Conservation (phyloP, 1,284 basidiomycete species). For the Marasmius fiardii region DNA sequence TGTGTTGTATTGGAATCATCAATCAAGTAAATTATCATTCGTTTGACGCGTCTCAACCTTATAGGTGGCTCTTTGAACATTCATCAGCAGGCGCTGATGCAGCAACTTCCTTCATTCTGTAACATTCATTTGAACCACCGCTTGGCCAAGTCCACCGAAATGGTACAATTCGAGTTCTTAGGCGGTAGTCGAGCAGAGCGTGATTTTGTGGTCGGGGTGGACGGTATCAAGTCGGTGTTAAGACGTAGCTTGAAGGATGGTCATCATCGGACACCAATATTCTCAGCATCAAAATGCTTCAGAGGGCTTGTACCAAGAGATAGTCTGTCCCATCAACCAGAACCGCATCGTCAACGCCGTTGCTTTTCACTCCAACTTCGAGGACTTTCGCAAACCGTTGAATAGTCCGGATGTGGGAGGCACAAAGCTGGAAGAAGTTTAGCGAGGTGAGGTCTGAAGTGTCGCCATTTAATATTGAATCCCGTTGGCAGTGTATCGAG, state of each 20-base stretch:
- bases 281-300: slow-evolving; percentile 38
- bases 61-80: slow-evolving; percentile 36
- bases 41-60: too few relatives aligned
- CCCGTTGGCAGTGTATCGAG: slow-evolving; percentile 11
- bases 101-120: too few relatives aligned
- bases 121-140: slow-evolving; percentile 36
- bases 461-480: background rate
- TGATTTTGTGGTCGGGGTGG: slow-evolving; percentile 48
- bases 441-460: slow-evolving; percentile 14
- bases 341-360: slow-evolving; percentile 41
- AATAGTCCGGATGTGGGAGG: slow-evolving; percentile 32
- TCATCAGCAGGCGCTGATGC: slow-evolving; percentile 37
- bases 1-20: too few relatives aligned
- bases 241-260: slow-evolving; percentile 9
- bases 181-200: slow-evolving; percentile 40
- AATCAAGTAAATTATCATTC: too few relatives aligned
- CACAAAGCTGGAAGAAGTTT: slow-evolving; percentile 26
- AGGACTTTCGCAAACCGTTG: slow-evolving; percentile 30
- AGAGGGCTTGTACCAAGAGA: slow-evolving; percentile 35
- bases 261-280: slow-evolving; percentile 7
- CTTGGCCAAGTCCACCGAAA: slow-evolving; percentile 33
- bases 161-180: slow-evolving; percentile 35
- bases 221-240: slow-evolving; percentile 33
- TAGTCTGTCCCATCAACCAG: slow-evolving; percentile 40
- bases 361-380: slow-evolving; percentile 28